A percentile compares a stretch with the other conserved stretches of the same genome.
phyloP scores from a whole-genome alignment of 148 eudicot species.

The Fagopyrum tataricum region DNA sequence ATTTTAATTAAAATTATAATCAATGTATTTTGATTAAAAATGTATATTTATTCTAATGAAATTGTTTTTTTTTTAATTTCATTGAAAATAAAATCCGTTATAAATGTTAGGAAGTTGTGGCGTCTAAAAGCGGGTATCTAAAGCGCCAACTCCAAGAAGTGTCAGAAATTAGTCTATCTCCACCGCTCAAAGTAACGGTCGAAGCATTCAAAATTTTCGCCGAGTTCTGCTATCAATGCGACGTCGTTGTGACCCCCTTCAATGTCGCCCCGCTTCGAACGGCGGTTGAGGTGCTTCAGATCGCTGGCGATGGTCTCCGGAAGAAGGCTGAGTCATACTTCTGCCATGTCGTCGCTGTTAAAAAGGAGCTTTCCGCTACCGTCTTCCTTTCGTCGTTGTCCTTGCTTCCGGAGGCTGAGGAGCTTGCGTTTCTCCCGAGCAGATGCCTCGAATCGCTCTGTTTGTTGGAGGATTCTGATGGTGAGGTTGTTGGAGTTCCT shows the following conservation, averaged over 20 bases:
- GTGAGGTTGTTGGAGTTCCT: constrained; percentile 22
- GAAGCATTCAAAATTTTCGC: constrained; percentile 55
- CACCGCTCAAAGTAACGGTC: constrained; percentile 56
- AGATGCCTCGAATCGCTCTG: constrained; percentile 57
- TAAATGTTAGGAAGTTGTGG: constrained; percentile 38
- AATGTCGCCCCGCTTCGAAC: constrained; percentile 53
- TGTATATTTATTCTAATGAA: neutral
- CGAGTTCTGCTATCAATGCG: constrained; percentile 58
- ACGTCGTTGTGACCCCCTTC: constrained; percentile 50
- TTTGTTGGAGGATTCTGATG: constrained; percentile 28
- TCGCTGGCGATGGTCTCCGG: constrained; percentile 34
- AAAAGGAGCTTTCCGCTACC: constrained; percentile 33
- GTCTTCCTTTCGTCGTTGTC: constrained; percentile 44
- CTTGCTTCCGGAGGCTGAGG: constrained; percentile 74
- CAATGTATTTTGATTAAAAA: too few relatives aligned
- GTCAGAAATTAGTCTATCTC: constrained; percentile 49
- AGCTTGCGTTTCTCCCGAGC: constrained; percentile 44
- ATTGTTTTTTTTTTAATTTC: neutral
- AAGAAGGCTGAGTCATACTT: constrained; percentile 60
- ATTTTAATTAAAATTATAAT: too few relatives aligned
- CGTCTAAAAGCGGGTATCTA: constrained; percentile 52
- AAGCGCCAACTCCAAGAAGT: constrained; percentile 47
- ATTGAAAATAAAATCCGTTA: neutral
- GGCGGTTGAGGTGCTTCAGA: constrained; percentile 53
- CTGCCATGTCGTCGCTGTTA: constrained; percentile 29